phyloP scores from a whole-genome alignment of 768 basidiomycete species.

The Trametes villosa region DNA sequence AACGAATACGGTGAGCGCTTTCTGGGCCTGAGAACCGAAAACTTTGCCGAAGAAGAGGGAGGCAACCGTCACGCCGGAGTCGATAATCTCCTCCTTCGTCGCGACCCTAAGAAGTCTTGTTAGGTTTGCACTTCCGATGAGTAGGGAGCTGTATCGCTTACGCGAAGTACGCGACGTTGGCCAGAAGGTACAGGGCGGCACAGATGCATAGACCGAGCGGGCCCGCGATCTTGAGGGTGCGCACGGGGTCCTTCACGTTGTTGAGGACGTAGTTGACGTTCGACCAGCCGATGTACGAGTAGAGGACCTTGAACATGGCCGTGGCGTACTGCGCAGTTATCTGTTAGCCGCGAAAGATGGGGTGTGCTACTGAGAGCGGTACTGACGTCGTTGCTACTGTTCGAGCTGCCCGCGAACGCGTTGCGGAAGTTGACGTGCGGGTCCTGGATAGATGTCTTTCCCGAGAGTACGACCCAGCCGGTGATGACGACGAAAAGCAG shows the following conservation, averaged over 20 bases:
- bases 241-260: constrained; percentile 45
- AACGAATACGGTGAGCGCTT: constrained; percentile 43
- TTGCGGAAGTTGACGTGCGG: constrained; percentile 37
- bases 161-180: constrained; percentile 45
- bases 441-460: constrained; percentile 32
- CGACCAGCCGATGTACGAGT: constrained; percentile 37
- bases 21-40: constrained; percentile 45
- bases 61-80: constrained; percentile 50
- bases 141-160: constrained; percentile 51
- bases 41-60: constrained; percentile 55
- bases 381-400: neutral
- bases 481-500: constrained; percentile 30
- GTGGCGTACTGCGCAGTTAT: constrained; percentile 31
- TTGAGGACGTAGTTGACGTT: constrained; percentile 50
- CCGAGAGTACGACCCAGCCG: constrained; percentile 32
- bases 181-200: constrained; percentile 52
- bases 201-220: constrained; percentile 50
- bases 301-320: constrained; percentile 36
- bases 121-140: too few relatives aligned
- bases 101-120: neutral
- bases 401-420: constrained; percentile 32
- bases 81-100: constrained; percentile 41
- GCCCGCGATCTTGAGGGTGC: constrained; percentile 50
- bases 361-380: too few relatives aligned
- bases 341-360: too few relatives aligned